These are phyloP conservation scores for Castanospermum australe DNA, from an alignment of 306 rosid genomes.

Conservation along the genomic window DNA sequence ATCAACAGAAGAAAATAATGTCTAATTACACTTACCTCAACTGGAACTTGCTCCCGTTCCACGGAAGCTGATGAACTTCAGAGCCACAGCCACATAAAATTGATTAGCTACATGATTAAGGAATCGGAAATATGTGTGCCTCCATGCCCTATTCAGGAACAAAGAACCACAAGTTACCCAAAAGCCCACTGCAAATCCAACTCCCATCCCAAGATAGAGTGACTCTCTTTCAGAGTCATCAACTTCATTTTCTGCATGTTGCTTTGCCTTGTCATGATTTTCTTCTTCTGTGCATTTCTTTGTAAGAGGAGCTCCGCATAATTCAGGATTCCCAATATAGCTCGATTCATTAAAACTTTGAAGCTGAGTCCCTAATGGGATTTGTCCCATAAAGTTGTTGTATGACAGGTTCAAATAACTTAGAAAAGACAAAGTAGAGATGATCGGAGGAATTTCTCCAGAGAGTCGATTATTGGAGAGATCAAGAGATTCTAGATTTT, in stretches of 20 bases:
- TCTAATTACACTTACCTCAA: no score
- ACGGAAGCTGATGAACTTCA: no score
- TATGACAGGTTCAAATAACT: background rate
- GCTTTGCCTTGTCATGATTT: background rate
- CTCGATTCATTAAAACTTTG: background rate
- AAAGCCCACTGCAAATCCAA: no score
- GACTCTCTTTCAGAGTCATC: no score
- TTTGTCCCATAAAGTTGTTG: background rate
- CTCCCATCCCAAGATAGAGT: no score
- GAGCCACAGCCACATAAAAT: background rate
- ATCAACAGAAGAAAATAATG: no score
- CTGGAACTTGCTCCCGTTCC: no score
- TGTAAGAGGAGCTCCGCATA: background rate
- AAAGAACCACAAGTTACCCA: background rate
- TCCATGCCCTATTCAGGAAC: background rate
- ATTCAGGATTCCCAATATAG: background rate
- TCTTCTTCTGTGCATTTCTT: background rate
- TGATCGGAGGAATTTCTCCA: background rate
- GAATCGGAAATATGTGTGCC: background rate
- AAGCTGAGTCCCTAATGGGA: background rate
- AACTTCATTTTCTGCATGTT: background rate
- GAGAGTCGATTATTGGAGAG: no score
- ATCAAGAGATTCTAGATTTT: no score
- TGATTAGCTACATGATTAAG: no score
- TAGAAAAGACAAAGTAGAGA: background rate